Base-by-base conservation (phyloP, 345 rosid species). In the Linum trigynum region DNA sequence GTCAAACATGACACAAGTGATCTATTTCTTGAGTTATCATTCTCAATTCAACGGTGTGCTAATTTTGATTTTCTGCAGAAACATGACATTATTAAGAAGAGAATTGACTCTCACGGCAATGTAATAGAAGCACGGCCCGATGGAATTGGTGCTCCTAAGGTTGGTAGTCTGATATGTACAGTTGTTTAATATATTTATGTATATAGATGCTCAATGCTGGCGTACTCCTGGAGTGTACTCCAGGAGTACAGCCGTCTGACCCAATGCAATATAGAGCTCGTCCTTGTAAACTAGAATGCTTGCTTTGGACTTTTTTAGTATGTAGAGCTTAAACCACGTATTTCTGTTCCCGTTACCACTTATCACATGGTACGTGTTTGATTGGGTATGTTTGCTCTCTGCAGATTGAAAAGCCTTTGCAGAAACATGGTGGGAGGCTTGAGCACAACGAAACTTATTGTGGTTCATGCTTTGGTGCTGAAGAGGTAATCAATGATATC, bases 391-490 rank as follows among this genome's bases (percentile, higher is more conserved):
- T 62, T 63, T 70, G 64, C 57, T 77, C 78, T 59, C 55, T 65
- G 69, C 82, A 88, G 97, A 82, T 91, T 77, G 99, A 91, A 55
- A 91, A 85, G 38, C 92, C 99, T 62, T 74, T 94, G 71, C 97
- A 94, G 78, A 84, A 78, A 78, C 99, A 94, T 79, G 97, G 97
- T 75, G 97, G 97, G 53, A 82, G 99, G 85, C 87, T 94, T 63
- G 96, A 79, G 81, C 97, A 91, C 77, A 95, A 95, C 60, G 95
- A 91, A 74, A 95, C 95, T 35, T 95, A 87, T 62, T 89, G 99
- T 69, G 95, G 97, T 63, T 95, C 97, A 57, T 95, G 97, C 70
- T 89, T 81, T 76, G 98, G 99, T 64, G 90, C 96, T 48, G 94
- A 95, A 81, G 57, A 76, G 42, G 98, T 95, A 84, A 71, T 32